Evolutionary conservation across 768 basidiomycete species (phyloP), one percentile per base, ranked within the genome.

Genomic region (Jaapia argillacea): DNA sequence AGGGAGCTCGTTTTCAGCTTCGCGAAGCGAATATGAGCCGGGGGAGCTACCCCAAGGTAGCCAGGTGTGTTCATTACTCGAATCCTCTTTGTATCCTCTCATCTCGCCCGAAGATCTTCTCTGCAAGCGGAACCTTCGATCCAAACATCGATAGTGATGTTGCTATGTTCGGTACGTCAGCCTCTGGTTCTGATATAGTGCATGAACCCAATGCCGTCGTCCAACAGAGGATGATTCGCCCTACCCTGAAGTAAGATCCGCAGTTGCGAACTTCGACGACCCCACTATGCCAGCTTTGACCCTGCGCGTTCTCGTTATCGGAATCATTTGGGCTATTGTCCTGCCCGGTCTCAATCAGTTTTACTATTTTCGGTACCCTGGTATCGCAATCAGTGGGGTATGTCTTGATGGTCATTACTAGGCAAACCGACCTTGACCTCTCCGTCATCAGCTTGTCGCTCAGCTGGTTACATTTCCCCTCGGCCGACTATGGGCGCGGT

Each of bases 171-270:
- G n/a, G n/a, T n/a, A n/a, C n/a, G n/a, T n/a, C n/a, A n/a, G n/a
- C n/a, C n/a, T n/a, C n/a, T n/a, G n/a, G n/a, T n/a, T n/a, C n/a
- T n/a, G n/a, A n/a, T n/a, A n/a, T n/a, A n/a, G n/a, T n/a, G n/a
- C n/a, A n/a, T n/a, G n/a, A n/a, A n/a, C n/a, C n/a, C n/a, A n/a
- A n/a, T n/a, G n/a, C n/a, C n/a, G n/a, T n/a, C n/a, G n/a, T n/a
- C n/a, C 28, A 16, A 5, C 51, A 67, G 72, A 73, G 55, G 82
- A 88, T 50, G 87, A 89, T 57, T 87, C 85, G 2, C 87, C 87
- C 3, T 90, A 90, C 55, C 84, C 83, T 4, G 87, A 90, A 57
- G 85, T 86, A 10, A 75, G 84, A 36, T 77, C 81, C 5, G 82
- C 84, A 5, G 83, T 85, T 6, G 75, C 79, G 16, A 84, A 82